Conservation (phyloP, 495 filamentous ascomycete genomes). For the Aspergillus mulundensis region DNA sequence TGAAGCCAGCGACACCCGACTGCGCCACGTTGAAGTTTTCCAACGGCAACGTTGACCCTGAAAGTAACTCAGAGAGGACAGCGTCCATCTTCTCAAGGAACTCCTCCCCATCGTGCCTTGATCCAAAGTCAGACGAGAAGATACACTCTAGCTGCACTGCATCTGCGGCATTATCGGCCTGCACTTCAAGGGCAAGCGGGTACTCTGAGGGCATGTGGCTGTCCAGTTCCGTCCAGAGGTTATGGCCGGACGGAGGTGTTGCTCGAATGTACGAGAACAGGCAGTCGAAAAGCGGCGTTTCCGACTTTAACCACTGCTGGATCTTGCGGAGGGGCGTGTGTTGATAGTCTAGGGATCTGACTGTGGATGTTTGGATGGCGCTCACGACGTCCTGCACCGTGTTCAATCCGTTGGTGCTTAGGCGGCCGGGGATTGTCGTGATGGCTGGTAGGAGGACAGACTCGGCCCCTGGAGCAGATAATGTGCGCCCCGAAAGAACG, state of each 20-base stretch:
- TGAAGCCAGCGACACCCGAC: slow-evolving; percentile 2
- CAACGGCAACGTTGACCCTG: slow-evolving; percentile 21
- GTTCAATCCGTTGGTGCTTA: slow-evolving; percentile 32
- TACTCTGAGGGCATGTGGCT: slow-evolving; percentile 33
- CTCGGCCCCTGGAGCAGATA: slow-evolving; percentile 55
- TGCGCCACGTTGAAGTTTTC: slow-evolving; percentile 19
- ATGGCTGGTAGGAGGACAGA: slow-evolving; percentile 80
- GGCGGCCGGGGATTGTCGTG: slow-evolving; percentile 78
- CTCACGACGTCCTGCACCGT: slow-evolving; percentile 34
- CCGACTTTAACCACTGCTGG: slow-evolving; percentile 41
- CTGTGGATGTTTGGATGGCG: slow-evolving; percentile 36
- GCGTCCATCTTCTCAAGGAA: slow-evolving; percentile 32
- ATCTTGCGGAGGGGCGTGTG: slow-evolving; percentile 43
- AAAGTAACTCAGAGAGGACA: slow-evolving; percentile 24
- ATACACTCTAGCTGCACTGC: slow-evolving; percentile 20
- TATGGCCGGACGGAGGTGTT: slow-evolving; percentile 6
- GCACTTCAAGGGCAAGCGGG: slow-evolving; percentile 31
- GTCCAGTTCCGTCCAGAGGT: slow-evolving; percentile 29
- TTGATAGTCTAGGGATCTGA: slow-evolving; percentile 41
- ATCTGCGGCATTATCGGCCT: slow-evolving; percentile 20
- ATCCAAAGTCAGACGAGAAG: slow-evolving; percentile 22
- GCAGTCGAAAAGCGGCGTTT: slow-evolving; percentile 40
- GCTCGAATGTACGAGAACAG: slow-evolving; percentile 35
- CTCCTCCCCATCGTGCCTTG: slow-evolving; percentile 16
- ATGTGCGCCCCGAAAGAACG: slow-evolving; percentile 42